Base-by-base conservation (phyloP, 495 filamentous ascomycete species). In the Penicillium malachiteum region DNA sequence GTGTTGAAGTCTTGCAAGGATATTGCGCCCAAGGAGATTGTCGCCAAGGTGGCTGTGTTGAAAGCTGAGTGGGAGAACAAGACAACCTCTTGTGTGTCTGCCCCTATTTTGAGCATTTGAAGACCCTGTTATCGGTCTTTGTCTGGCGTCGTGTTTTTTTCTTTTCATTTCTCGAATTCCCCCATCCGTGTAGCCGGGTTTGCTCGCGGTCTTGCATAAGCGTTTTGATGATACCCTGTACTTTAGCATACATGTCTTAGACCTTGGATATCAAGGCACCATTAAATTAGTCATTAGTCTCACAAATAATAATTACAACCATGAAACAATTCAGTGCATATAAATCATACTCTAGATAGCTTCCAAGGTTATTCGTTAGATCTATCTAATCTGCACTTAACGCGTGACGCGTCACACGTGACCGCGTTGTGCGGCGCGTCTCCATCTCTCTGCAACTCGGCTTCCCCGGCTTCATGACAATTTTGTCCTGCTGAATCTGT, bases 1-100 rank as follows among this genome's bases (percentile, higher is more conserved):
- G 73, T 78, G 26, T 64, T 78, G 65, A 76, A 70, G 58, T 78
- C 76, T 13, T 75, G 63, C 52, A 68, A 63, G 11, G 70, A 76
- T 48, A 68, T 75, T 43, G 72, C 68, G 35, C 59, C 67, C 30
- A 76, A 70, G 48, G 69, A 78, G 5, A 71, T 78, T 34, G 69
- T 58, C 21, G 57, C 62, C 8, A 74, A 66, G 57, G 73, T 72
- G 26, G 56, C 59, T 41, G 60, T 70, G 38, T 52, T 77, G 57
- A 70, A 74, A 55, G 59, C 66, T 26, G 68, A 64, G 30, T 68
- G 56, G 62, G 66, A 37, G 34, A 37, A 68, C 7, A 71, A 66
- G 41, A 42, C 65, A 18, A 39, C 57, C 5, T 41, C 53, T 34
- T 66, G 56, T 56, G 48, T 43, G 39, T 41, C 55, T 38, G 21